phyloP scores from a whole-genome alignment of 2,329 filamentous ascomycete species.

The Fusarium vanettenii region DNA sequence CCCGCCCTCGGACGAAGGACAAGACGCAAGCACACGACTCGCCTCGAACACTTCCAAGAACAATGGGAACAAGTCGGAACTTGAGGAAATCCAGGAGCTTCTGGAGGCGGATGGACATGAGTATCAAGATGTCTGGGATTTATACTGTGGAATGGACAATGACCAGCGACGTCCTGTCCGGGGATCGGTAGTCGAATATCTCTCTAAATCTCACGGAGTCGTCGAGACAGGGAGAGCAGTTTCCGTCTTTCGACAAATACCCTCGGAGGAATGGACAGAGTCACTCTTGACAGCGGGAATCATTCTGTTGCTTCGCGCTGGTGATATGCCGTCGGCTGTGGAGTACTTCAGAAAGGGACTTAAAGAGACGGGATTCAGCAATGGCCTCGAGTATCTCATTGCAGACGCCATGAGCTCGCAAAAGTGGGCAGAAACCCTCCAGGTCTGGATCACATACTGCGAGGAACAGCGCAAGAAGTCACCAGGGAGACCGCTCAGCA shows the following conservation, averaged over 20 bases:
- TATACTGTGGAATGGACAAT: conserved; percentile 54
- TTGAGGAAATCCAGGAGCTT: conserved; percentile 28
- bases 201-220: conserved; percentile 56
- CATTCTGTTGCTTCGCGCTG: conserved; percentile 54
- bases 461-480: conserved; percentile 22
- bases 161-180: conserved; percentile 45
- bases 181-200: conserved; percentile 52
- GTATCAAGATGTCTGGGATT: conserved; percentile 57
- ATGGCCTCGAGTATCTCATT: conserved; percentile 59
- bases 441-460: conserved; percentile 53
- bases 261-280: conserved; percentile 53
- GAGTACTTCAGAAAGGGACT: conserved; percentile 55
- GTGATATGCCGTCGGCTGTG: conserved; percentile 53
- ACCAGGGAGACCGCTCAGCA: conserved; percentile 12
- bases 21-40: not conserved
- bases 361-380: conserved; percentile 45
- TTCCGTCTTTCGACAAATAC: conserved; percentile 56
- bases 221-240: conserved; percentile 59
- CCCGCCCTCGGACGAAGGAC: conserved; percentile 2
- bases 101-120: conserved; percentile 41
- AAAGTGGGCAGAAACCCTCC: conserved; percentile 51
- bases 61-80: not conserved
- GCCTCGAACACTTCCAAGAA: not conserved
- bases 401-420: conserved; percentile 52
- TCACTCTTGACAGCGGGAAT: conserved; percentile 55